phyloP scores from a whole-genome alignment of 2,329 filamentous ascomycete genomes.

The Drechslerella coelobrocha region DNA sequence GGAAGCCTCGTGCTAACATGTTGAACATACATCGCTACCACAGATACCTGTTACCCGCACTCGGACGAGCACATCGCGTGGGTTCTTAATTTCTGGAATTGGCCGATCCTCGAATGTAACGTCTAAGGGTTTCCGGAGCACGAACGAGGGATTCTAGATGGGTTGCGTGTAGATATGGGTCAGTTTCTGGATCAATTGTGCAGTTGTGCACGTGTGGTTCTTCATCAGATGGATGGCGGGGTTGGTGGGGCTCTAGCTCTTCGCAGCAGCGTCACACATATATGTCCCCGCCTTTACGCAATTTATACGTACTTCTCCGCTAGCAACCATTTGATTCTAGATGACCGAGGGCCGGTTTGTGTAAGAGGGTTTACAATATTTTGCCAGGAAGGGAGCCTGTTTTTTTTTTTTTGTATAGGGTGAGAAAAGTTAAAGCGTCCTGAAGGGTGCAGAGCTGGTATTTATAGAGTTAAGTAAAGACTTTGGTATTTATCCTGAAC shows the following conservation, averaged over 20 bases:
- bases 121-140: constrained; percentile 40
- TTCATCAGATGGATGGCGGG: constrained; percentile 8
- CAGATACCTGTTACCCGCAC: constrained; percentile 73
- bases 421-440: constrained; percentile 2
- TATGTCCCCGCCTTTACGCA: no score
- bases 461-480: no score
- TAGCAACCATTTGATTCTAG: no score
- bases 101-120: constrained; percentile 46
- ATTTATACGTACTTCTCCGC: constrained; percentile 35
- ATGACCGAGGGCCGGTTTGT: no score
- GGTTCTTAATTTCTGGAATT: constrained; percentile 59
- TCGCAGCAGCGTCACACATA: not conserved
- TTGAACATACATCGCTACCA: constrained; percentile 67
- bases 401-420: no score
- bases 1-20: not conserved
- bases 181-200: not conserved
- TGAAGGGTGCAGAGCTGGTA: no score
- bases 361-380: no score
- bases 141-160: constrained; percentile 39
- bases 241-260: constrained; percentile 35
- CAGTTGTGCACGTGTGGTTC: not conserved
- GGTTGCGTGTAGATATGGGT: not conserved
- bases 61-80: constrained; percentile 69
- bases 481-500: constrained; percentile 48
- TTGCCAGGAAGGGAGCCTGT: no score